Base-by-base conservation (phyloP, 75 land plant species). In the Sequoiadendron giganteum region DNA sequence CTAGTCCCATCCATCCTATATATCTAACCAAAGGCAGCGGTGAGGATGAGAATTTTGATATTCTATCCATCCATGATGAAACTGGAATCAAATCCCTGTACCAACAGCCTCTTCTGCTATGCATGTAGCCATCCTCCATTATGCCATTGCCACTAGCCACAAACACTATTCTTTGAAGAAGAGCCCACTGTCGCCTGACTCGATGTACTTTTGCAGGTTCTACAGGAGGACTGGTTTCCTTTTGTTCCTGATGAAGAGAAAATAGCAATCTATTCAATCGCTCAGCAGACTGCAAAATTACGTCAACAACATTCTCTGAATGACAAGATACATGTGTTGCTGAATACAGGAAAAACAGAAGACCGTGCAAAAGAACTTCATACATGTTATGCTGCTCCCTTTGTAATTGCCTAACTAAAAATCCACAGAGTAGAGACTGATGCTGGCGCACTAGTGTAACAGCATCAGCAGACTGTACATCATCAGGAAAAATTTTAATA, bases 1-100 rank as follows among this genome's bases (percentile, higher is more conserved):
- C 92, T 39, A 98, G 88, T 34, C 94, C 98, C 96, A 94, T 95
- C 99, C 99, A 98, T 39, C 98, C 96, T 61, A 98, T 84, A 72
- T 91, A 95, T 8, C 99, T 91, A 39, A 95, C 95, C 72, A 98
- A 87, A 61, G 99, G 99, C 52, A 86, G 91, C 25, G 91, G 21
- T 38, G 90, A 93, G 13, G 78, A 84, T 58, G 98, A 91, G 86
- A 96, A 97, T 73, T 88, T 83, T 34, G 93, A 80, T 85, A 98
- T 92, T 86, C 84, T 92, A 18, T 92, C 89, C 88, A 94, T 91
- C 99, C 99, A 98, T 21, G 92, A 91, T 16, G 91, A 93, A 40
- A 91, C 90, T 34, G 99, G 97, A 88, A 98, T 86, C 86, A 98
- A 87, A 83, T 92, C 93, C 86, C 89, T 89, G 48, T 91, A 90